Conservation (phyloP, 257 asterid species). For the Avicennia marina region DNA sequence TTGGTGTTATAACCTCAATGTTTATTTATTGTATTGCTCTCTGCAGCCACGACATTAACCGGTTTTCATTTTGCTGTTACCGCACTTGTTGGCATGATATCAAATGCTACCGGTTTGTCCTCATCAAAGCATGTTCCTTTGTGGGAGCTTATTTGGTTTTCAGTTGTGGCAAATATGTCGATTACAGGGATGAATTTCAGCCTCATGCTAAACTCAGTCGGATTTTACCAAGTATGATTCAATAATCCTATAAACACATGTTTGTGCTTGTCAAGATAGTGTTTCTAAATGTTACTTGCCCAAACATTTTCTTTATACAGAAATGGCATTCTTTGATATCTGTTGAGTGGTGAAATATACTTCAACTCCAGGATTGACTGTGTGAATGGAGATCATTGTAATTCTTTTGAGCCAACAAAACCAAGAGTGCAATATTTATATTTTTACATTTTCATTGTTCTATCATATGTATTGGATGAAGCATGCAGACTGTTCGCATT, state of each 20-base stretch:
- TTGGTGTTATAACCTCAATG: not conserved
- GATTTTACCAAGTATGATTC: slow-evolving; percentile 85
- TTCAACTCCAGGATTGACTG: not conserved
- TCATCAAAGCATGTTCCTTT: slow-evolving; percentile 86
- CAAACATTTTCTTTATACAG: no score
- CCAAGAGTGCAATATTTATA: not conserved
- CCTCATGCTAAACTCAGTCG: slow-evolving; percentile 98
- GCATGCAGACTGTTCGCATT: not conserved
- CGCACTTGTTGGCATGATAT: slow-evolving; percentile 89
- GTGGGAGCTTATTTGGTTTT: slow-evolving; percentile 99
- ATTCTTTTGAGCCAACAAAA: not conserved
- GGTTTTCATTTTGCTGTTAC: slow-evolving; percentile 96
- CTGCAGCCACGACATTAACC: slow-evolving; percentile 90
- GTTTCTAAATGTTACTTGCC: not conserved
- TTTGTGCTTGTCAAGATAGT: slow-evolving; percentile 10
- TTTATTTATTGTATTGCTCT: slow-evolving; percentile 16
- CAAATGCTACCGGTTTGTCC: slow-evolving; percentile 86
- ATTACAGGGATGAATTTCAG: slow-evolving; percentile 97
- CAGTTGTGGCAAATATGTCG: slow-evolving; percentile 86
- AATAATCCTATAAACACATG: slow-evolving; percentile 10
- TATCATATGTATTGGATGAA: not conserved
- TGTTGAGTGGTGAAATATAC: slow-evolving; percentile 6
- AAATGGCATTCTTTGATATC: not conserved
- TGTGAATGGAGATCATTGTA: not conserved
- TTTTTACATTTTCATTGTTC: not conserved